Evolutionary conservation across 371 early-diverging fungal species (phyloP), one percentile per base, ranked within the genome.

Genomic region (Homolaphlyctis polyrhiza): DNA sequence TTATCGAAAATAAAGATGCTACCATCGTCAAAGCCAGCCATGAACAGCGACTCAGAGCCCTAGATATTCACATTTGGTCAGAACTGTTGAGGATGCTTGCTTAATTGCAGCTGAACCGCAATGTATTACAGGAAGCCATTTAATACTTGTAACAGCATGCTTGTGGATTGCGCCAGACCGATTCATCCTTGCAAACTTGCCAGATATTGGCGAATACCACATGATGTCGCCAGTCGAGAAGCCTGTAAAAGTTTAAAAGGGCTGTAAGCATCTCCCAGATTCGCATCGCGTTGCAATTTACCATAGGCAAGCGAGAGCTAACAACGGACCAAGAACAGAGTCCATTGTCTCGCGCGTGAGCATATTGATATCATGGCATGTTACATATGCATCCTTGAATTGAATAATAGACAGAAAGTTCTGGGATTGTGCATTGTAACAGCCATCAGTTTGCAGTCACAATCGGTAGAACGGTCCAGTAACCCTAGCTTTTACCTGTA

Each of bases 241-340:
- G 3, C 81, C 76, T 70, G 36, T 11, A 47, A n/a, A n/a, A n/a
- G n/a, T n/a, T n/a, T n/a, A n/a, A n/a, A n/a, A n/a, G n/a, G n/a
- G n/a, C n/a, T n/a, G n/a, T n/a, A n/a, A n/a, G n/a, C n/a, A n/a
- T n/a, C n/a, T n/a, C 8, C 16, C 0, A 51, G 32, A 51, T 27
- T 51, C 14, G 11, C 27, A 21, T 14, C 27, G 11, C 6, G 25
- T 51, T 8, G 39, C 39, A 18, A 39, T 39, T 14, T 14, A 21
- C 11, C 64, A 39, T 57, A 4, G 23, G 2, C 23, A 36, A 5
- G 18, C 29, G 2, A 18, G 28, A 33, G 28, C n/a, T 23, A 49
- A 91, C 84, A 63, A 89, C 92, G 61, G 87, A 92, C 91, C 93
- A 86, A 97, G 79, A 35, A 94, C 82, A 59, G 93, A 90, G 32